A percentile compares a stretch with the other conserved stretches of the same genome.
Conservation (phyloP, 1,284 basidiomycete species). For the Irpex sp. region DNA sequence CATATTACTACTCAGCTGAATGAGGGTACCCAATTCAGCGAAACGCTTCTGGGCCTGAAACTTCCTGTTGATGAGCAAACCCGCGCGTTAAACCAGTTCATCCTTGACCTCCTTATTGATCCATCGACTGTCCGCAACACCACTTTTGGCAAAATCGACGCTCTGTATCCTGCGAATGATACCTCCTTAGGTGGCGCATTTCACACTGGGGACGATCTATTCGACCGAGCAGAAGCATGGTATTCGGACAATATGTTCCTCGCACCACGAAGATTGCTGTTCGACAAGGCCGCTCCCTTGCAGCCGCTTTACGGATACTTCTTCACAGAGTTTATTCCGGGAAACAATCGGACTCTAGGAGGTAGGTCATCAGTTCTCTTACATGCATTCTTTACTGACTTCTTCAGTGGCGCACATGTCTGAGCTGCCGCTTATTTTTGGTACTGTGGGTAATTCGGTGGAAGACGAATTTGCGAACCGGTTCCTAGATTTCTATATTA, state of each 20-base stretch:
- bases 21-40: slow-evolving; percentile 46
- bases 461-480: slow-evolving; percentile 19
- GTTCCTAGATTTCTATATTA: slow-evolving; percentile 20
- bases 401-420: slow-evolving; percentile 14
- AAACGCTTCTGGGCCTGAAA: slow-evolving; percentile 31
- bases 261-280: slow-evolving; percentile 44
- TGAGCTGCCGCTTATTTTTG: slow-evolving; percentile 20
- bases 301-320: slow-evolving; percentile 53
- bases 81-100: slow-evolving; percentile 41
- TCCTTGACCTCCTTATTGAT: slow-evolving; percentile 45
- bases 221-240: slow-evolving; percentile 51
- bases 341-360: slow-evolving; percentile 1
- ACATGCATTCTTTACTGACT: not conserved
- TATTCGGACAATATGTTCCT: slow-evolving; percentile 58
- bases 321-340: slow-evolving; percentile 42
- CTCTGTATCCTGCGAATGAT: slow-evolving; percentile 46
- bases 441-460: slow-evolving; percentile 10
- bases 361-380: not conserved
- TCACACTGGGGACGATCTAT: slow-evolving; percentile 56
- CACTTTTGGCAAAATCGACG: slow-evolving; percentile 34
- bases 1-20: slow-evolving; percentile 35
- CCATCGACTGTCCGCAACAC: slow-evolving; percentile 41
- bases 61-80: slow-evolving; percentile 35
- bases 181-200: slow-evolving; percentile 42
- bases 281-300: slow-evolving; percentile 40